These are phyloP conservation scores for Yueomyces sinensis DNA, from an alignment of 805 yeast species.

Conservation along the genomic window DNA sequence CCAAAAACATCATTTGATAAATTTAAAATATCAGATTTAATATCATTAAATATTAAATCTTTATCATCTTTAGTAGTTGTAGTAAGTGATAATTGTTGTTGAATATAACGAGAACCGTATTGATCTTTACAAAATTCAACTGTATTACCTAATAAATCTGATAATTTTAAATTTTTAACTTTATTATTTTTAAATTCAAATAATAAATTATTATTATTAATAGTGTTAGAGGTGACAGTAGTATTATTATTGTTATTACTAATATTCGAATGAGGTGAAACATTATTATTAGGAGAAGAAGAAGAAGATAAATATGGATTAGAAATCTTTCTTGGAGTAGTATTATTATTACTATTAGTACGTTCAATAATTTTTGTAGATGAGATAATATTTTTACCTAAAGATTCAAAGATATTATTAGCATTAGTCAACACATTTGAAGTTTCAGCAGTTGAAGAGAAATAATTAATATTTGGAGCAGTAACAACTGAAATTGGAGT, in stretches of 20 bases:
- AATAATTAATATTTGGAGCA: neutral
- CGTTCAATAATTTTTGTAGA: neutral
- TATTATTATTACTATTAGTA: too few species aligned
- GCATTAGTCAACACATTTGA: neutral
- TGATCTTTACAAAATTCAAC: conserved; percentile 91
- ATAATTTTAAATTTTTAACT: conserved; percentile 39
- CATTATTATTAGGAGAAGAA: too few species aligned
- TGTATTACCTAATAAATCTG: conserved; percentile 75
- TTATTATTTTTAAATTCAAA: too few species aligned
- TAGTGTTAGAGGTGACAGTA: too few species aligned
- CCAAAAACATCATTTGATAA: conserved; percentile 96
- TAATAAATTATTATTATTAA: too few species aligned
- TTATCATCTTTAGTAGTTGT: conserved; percentile 41
- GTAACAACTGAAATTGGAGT: neutral
- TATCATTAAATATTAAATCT: conserved; percentile 73
- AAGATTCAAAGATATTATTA: conserved; percentile 22
- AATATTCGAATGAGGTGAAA: too few species aligned
- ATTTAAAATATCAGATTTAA: conserved; percentile 58
- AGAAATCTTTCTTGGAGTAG: too few species aligned
- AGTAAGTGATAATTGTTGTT: conserved; percentile 64
- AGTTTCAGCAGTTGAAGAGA: neutral
- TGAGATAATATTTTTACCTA: conserved; percentile 22
- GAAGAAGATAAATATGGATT: too few species aligned
- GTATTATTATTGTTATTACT: too few species aligned
- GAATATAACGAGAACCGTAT: conserved; percentile 94